These are phyloP conservation scores for Dothiorella sarmentorum DNA, from an alignment of 2,329 filamentous ascomycete genomes.

Conservation along the genomic window DNA sequence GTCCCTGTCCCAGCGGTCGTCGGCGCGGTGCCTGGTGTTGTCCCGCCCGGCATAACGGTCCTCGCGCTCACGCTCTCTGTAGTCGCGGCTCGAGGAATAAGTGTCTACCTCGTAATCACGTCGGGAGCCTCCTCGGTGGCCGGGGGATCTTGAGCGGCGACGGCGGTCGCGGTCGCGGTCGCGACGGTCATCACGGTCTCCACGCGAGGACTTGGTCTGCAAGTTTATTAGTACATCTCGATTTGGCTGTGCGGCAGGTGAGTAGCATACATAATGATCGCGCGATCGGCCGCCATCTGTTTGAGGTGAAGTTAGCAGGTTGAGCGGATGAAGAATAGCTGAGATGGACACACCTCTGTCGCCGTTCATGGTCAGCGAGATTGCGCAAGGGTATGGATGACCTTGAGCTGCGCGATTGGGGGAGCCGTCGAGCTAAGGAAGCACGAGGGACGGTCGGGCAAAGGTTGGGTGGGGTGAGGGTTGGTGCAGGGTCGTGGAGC, in stretches of 20 bases:
- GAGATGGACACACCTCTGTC: slow-evolving; percentile 8
- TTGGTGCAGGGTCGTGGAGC: slow-evolving; percentile 10
- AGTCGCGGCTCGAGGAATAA: slow-evolving; percentile 89
- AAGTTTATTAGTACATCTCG: slow-evolving; percentile 25
- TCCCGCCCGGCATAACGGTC: slow-evolving; percentile 78
- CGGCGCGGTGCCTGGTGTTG: slow-evolving; percentile 45
- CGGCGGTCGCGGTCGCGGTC: slow-evolving; percentile 44
- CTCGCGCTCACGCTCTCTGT: slow-evolving; percentile 89
- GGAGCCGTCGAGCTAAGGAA: slow-evolving; percentile 3
- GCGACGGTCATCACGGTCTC: slow-evolving; percentile 36
- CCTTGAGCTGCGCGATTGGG: slow-evolving; percentile 4
- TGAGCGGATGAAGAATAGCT: slow-evolving; percentile 7
- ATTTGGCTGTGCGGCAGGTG: slow-evolving; percentile 22
- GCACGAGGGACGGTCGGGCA: slow-evolving; percentile 6
- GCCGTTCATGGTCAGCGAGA: slow-evolving; percentile 14
- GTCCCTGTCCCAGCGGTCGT: slow-evolving; percentile 72
- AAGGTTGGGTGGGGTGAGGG: background rate
- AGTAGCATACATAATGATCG: slow-evolving; percentile 37
- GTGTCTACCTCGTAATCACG: slow-evolving; percentile 76
- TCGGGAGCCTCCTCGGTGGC: slow-evolving; percentile 64
- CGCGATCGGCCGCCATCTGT: slow-evolving; percentile 30
- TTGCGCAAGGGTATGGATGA: slow-evolving; percentile 5
- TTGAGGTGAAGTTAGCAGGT: background rate
- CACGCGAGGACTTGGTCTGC: slow-evolving; percentile 43
- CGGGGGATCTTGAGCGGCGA: slow-evolving; percentile 83